Conservation (phyloP, 2,329 filamentous ascomycete genomes). For the Colletotrichum sp. region DNA sequence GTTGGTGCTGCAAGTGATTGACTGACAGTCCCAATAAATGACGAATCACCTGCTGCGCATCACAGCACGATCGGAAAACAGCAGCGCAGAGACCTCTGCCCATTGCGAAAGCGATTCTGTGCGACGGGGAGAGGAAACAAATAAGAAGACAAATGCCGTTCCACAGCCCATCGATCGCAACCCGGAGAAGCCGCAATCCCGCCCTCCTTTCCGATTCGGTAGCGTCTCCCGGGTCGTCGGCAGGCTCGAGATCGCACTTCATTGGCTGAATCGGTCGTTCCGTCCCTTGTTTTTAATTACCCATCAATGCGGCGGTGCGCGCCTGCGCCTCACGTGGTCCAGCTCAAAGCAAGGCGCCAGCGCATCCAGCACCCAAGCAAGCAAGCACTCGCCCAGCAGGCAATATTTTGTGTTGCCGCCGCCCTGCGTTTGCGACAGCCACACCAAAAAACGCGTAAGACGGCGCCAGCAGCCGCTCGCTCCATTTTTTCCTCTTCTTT, state of each 20-base stretch:
- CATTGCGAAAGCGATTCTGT: not conserved
- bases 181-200: not conserved
- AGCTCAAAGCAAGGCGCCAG: not conserved
- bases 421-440: not conserved
- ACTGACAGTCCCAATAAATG: not conserved
- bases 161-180: not conserved
- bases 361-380: not conserved
- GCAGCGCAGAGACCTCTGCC: not conserved
- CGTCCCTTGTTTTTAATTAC: not conserved
- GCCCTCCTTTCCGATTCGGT: not conserved
- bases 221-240: not conserved
- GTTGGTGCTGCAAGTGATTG: not conserved
- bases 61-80: not conserved
- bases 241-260: not conserved
- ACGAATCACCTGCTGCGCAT: not conserved
- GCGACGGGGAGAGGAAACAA: accelerated
- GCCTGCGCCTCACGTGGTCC: not conserved
- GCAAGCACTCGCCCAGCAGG: not conserved
- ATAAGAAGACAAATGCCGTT: not conserved
- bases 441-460: not conserved
- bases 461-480: not conserved
- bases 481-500: not conserved
- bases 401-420: not conserved
- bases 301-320: not conserved
- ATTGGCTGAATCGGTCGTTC: not conserved